phyloP scores from a whole-genome alignment of 345 rosid genomes.

The Citrus hindsii region DNA sequence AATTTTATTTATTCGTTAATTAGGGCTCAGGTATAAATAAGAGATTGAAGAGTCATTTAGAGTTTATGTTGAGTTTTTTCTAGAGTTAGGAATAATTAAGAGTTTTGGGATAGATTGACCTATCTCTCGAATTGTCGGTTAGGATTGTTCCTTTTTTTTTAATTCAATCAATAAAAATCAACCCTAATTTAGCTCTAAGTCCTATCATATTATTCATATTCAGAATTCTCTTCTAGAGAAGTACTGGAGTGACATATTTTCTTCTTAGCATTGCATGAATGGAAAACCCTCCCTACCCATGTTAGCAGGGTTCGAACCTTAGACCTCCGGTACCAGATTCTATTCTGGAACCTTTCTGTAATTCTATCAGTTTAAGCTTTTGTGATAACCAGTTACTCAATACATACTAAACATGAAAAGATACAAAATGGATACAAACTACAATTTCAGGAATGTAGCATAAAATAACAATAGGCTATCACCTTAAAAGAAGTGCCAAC shows the following conservation, averaged over 20 bases:
- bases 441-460: neutral
- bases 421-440: neutral
- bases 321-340: neutral
- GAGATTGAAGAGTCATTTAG: no score
- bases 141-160: no score
- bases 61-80: no score
- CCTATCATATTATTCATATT: neutral
- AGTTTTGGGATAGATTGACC: no score
- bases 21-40: no score
- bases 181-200: no score
- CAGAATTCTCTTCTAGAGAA: neutral
- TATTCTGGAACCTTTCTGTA: neutral
- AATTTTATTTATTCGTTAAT: no score
- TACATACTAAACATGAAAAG: neutral
- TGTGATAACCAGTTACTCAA: neutral
- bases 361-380: neutral
- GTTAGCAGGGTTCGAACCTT: neutral
- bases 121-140: no score
- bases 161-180: no score
- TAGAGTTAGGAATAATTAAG: no score
- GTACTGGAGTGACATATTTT: neutral
- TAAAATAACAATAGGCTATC: slow-evolving; percentile 13
- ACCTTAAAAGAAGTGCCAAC: slow-evolving; percentile 62
- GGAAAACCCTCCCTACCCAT: neutral
- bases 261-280: neutral